Base-by-base conservation (phyloP, 192 early-diverging fungal species). In the Rhizophagus clarus region DNA sequence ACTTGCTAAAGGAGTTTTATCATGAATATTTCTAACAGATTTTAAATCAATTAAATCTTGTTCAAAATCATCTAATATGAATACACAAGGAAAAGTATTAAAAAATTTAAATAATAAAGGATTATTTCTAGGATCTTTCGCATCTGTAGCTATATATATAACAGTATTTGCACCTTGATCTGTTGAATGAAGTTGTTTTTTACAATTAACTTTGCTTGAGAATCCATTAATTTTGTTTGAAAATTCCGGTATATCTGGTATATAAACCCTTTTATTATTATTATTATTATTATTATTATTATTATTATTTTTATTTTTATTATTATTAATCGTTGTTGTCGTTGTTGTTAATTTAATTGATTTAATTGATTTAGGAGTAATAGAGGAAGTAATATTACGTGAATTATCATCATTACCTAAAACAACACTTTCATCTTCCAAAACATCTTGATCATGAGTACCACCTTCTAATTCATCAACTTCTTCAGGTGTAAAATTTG, bases 1-100 rank as follows among this genome's bases (percentile, higher is more conserved):
- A 17, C 79, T 82, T 61, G 80, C 80, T 60, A 90, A 72, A 15
- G 83, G 81, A 4, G 88, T 85, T 11, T 84, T 81, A 79, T 86
- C 85, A 31, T 89, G 87, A n/a, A 22, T 26, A 67, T 86, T 86
- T 74, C 79, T 81, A 61, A 80, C 83, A 2, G 79, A 66, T 28
- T 84, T 82, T 31, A 86, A 72, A 15, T 83, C 79, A 2, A 32
- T 64, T 31, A 86, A 31, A 20, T 82, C 61, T 12, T 83, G 77
- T 8, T 85, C 79, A 81, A 90, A 90, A 80, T 90, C 87, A 37
- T 79, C 80, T 32, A 90, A 70, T 15, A 86, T 84, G 62, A 90
- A 89, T 61, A 85, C 81, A 76, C 89, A 90, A 26, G 87, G 86
- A 67, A 88, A 90, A 31, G 83, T 84, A 24, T 83, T 81, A 61